Base-by-base conservation (phyloP, 2,329 filamentous ascomycete species). In the Thielaviopsis cerberus region DNA sequence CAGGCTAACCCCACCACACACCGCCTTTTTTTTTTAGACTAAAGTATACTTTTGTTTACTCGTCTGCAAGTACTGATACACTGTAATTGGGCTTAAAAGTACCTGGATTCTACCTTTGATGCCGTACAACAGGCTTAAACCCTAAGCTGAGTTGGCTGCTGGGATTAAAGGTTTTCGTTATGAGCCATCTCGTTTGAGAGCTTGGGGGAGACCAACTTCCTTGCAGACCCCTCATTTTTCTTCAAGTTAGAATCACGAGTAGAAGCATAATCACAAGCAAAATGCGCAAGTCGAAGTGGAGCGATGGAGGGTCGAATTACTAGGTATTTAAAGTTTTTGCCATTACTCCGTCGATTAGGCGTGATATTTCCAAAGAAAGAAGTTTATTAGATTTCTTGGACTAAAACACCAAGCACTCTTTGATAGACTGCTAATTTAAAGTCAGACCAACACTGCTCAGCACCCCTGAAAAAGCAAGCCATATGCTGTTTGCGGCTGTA, bases 1-100 rank as follows among this genome's bases (percentile, higher is more conserved):
- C 26, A 37, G 45, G 34, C 17, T 61, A 62, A 54, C 41, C 57
- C 26, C 62, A 62, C 54, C 59, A 62, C 41, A 53, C 61, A 52
- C 55, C 59, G 24, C 57, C 37, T 55, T 50, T 55, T 24, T 41
- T 55, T 48, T 27, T 50, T n/a, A 7, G 11, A 8, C 26, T 26
- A 25, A n/a, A 53, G 22, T 17, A 27, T 23, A 51, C 50, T 48
- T 48, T 10, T 48, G n/a, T n/a, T 17, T n/a, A 17, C 13, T 41
- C 34, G n/a, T 41, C 34, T 2, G n/a, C 34, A 41, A n/a, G 34
- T 41, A 41, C 13, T 41, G 13, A 1, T n/a, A 17, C 34, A 41
- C 34, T 41, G 34, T n/a, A 41, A 17, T 6, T 41, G 15, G 34
- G 34, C 6, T 17, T 41, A 41, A 41, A 48, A 48, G n/a, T 48